phyloP scores from a whole-genome alignment of 345 rosid species.

The Citrus maxima region DNA sequence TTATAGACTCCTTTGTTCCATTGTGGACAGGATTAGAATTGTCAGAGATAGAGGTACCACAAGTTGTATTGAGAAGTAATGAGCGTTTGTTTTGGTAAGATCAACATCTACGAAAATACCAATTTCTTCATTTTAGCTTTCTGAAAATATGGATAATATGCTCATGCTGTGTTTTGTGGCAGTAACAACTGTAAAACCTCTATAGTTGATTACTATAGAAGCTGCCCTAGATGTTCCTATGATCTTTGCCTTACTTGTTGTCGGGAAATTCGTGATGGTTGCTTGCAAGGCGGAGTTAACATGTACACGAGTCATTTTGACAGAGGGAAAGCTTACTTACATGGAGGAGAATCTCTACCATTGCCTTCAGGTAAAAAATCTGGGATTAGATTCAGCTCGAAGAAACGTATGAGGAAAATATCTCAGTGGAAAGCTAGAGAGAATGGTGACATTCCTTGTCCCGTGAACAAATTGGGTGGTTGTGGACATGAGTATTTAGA shows the following conservation, averaged over 20 bases:
- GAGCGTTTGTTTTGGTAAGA: conserved; percentile 60
- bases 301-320: conserved; percentile 22
- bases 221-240: conserved; percentile 42
- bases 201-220: conserved; percentile 51
- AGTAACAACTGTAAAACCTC: conserved; percentile 64
- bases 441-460: conserved; percentile 53
- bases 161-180: conserved; percentile 12
- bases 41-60: conserved; percentile 16
- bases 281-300: conserved; percentile 28
- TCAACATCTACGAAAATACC: not conserved
- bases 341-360: conserved; percentile 28
- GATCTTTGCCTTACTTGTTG: conserved; percentile 66
- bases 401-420: conserved; percentile 15
- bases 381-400: not conserved
- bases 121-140: not conserved
- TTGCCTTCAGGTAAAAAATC: not conserved
- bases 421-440: conserved; percentile 49
- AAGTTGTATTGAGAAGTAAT: conserved; percentile 12
- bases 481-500: conserved; percentile 44
- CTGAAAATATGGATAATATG: not conserved
- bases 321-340: conserved; percentile 31
- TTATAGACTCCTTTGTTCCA: not conserved
- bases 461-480: conserved; percentile 39
- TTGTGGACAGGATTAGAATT: conserved; percentile 13
- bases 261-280: conserved; percentile 50